These are phyloP conservation scores for Chamaecrista fasciculata DNA, from an alignment of 306 rosid species.

Conservation along the genomic window DNA sequence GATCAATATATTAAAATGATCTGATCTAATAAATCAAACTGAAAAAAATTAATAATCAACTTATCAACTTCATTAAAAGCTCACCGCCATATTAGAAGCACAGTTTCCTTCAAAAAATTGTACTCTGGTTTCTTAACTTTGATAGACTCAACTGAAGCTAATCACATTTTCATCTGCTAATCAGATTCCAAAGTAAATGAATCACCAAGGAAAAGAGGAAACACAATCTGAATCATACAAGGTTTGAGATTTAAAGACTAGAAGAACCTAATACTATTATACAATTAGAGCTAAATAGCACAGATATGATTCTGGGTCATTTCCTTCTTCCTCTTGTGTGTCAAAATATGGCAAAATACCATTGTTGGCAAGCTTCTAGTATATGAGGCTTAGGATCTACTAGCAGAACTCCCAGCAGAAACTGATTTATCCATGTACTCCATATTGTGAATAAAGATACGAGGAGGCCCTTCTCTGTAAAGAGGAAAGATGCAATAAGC, in stretches of 20 bases:
- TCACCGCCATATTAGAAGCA: background rate
- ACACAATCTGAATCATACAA: background rate
- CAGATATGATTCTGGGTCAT: background rate
- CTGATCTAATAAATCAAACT: too few species aligned
- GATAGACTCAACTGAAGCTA: background rate
- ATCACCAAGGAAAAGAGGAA: background rate
- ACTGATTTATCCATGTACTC: slow-evolving; percentile 36
- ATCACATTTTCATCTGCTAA: background rate
- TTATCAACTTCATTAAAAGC: background rate
- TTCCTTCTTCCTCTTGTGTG: background rate
- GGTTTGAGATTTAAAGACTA: background rate
- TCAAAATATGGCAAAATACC: too few species aligned
- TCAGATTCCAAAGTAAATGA: background rate
- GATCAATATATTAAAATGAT: too few species aligned
- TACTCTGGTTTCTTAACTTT: background rate
- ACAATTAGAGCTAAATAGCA: background rate
- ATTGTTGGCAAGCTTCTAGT: slow-evolving; percentile 21
- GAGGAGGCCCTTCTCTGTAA: slow-evolving; percentile 67
- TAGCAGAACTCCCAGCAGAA: slow-evolving; percentile 25
- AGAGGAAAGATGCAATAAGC: slow-evolving; percentile 19
- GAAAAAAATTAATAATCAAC: background rate
- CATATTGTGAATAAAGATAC: slow-evolving; percentile 55
- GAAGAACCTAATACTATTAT: background rate
- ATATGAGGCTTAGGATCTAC: slow-evolving; percentile 30
- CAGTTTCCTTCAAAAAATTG: background rate